A percentile compares a stretch with the other conserved stretches of the same genome.
Evolutionary conservation across 352 stramenopile species (phyloP).

Genomic region (Phytopythium vexans): DNA sequence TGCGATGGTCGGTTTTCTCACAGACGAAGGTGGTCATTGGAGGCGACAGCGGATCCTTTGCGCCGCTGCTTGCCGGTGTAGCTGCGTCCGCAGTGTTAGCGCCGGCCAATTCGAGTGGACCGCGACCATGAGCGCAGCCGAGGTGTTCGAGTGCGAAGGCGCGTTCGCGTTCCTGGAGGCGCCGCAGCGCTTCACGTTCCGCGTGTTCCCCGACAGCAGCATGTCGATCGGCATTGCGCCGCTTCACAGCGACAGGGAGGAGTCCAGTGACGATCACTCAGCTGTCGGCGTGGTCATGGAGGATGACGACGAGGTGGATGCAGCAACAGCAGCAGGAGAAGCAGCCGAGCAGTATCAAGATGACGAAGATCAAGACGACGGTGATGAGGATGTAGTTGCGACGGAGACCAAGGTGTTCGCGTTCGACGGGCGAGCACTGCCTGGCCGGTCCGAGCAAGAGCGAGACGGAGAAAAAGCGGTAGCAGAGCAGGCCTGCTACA

Average conservation of each 20-base stretch:
- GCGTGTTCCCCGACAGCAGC: slow-evolving; percentile 28
- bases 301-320: slow-evolving; percentile 4
- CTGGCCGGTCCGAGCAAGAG: slow-evolving; percentile 12
- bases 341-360: background rate
- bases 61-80: background rate
- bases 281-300: background rate
- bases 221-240: slow-evolving; percentile 23
- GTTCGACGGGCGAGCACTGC: slow-evolving; percentile 29
- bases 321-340: background rate
- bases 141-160: slow-evolving; percentile 42
- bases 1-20: too few relatives aligned
- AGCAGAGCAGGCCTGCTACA: slow-evolving; percentile 14
- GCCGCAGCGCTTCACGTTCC: slow-evolving; percentile 28
- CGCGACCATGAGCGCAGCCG: slow-evolving; percentile 1
- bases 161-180: slow-evolving; percentile 26
- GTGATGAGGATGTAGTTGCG: background rate
- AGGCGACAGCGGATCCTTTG: background rate
- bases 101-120: background rate
- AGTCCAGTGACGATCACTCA: background rate
- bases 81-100: too few relatives aligned
- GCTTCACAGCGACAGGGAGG: slow-evolving; percentile 1
- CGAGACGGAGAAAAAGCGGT: background rate
- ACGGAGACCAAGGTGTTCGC: slow-evolving; percentile 13
- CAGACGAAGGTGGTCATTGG: background rate
- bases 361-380: slow-evolving; percentile 3